Conservation (phyloP, 495 filamentous ascomycete species). For the Penicillium desertorum region DNA sequence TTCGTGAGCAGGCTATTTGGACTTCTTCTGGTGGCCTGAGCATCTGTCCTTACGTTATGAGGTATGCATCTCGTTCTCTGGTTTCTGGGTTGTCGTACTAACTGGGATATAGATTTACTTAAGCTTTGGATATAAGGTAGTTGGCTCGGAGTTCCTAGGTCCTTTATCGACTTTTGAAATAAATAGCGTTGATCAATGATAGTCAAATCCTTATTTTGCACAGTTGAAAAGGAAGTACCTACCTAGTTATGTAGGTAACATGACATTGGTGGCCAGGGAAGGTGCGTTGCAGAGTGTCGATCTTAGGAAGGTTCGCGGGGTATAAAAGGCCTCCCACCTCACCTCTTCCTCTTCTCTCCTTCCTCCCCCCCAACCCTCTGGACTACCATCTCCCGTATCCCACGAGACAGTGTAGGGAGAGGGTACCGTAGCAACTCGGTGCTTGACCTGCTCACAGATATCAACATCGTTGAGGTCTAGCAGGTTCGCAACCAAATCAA, state of each 20-base stretch:
- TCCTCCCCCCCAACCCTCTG: background rate
- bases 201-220: too few species aligned
- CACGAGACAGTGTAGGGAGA: background rate
- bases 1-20: conserved; percentile 23
- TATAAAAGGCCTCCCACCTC: background rate
- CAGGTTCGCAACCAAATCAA: background rate
- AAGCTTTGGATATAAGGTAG: background rate
- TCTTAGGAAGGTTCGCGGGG: background rate
- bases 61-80: conserved; percentile 13
- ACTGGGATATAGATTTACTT: conserved; percentile 11
- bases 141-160: background rate
- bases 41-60: conserved; percentile 22
- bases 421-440: too few species aligned
- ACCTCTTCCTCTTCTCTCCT: background rate
- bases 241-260: too few species aligned
- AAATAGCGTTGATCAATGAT: too few species aligned
- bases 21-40: conserved; percentile 24
- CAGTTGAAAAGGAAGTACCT: too few species aligned
- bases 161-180: too few species aligned
- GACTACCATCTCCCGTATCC: background rate
- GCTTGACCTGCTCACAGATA: background rate
- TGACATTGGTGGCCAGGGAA: too few species aligned
- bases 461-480: background rate
- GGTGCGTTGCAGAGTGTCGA: too few species aligned
- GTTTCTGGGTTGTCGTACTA: background rate